Base-by-base conservation (phyloP, 345 rosid species). In the Populus deltoides region DNA sequence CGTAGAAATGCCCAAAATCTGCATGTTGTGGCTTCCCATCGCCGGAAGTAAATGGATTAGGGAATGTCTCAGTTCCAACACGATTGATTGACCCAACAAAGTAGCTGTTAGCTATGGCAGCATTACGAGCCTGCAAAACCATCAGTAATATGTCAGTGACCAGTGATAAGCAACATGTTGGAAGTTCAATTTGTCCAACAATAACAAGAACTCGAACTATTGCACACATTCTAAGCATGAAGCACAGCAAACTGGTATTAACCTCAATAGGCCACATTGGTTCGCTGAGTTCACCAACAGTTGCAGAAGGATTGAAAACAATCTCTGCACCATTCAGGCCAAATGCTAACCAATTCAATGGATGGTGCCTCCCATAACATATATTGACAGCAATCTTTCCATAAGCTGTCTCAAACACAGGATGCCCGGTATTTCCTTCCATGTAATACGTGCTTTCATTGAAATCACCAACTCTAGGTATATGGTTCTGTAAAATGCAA, bases 191-290 rank as follows among this genome's bases (percentile, higher is more conserved):
- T 70, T 31, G 63, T 43, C 49, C 63, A 75, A 29, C 63, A 71
- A 41, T 12, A 72, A 5, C 3, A 6, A 45, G 35, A 55, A 66
- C 68, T 11, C 22, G 36, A 68, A 49, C 20, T 35, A 31, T 71
- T 13, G 12, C 51, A 20, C 7, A 66, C 13, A 35, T 59, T 45
- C 13, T 35, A 47, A 39, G 51, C 38, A 51, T 17, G 20, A 61
- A 67, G 47, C 5, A 61, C 71, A 35, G 63, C 51, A 66, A 43
- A 35, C 0, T 27, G 5, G 38, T 29, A 72, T 33, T 69, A 78
- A 95, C 99, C 97, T 95, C 99, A 66, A 95, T 85, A 25, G 99
- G 97, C 99, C 99, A 95, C 99, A 95, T 93, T 72, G 99, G 99
- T 88, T 95, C 97, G 70, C 98, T 93, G 74, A 95, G 97, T 87